Percentiles rank a stretch among this genome's conserved stretches.
phyloP scores from a whole-genome alignment of 1,139 yeast genomes.

The Zygosaccharomyces sapae region DNA sequence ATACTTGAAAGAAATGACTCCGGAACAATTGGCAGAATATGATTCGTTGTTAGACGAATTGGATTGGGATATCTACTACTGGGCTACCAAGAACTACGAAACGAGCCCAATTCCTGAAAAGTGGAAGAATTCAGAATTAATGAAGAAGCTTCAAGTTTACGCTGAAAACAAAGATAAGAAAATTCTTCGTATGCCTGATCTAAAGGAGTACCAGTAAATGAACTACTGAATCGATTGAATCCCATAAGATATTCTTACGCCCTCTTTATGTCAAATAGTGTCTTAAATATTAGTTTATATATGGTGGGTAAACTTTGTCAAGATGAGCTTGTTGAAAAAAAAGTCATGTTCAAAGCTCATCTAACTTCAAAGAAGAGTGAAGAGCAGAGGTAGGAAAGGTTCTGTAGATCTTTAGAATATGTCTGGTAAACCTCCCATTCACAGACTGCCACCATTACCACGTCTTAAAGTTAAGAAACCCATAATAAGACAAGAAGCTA shows the following conservation, averaged over 20 bases:
- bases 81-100: conserved; percentile 85
- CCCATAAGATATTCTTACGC: not conserved
- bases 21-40: conserved; percentile 75
- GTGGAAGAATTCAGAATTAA: conserved; percentile 68
- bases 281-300: not conserved
- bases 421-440: conserved; percentile 33
- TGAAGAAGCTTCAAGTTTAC: conserved; percentile 64
- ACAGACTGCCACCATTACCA: conserved; percentile 68
- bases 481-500: conserved; percentile 50
- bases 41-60: conserved; percentile 83
- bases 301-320: conserved; percentile 1
- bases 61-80: conserved; percentile 97
- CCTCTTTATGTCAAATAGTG: not conserved
- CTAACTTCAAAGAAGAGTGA: not conserved
- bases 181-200: conserved; percentile 81
- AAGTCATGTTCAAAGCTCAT: not conserved
- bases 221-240: not conserved
- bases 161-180: conserved; percentile 70
- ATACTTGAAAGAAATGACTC: conserved; percentile 54
- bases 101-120: conserved; percentile 81
- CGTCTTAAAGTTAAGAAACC: conserved; percentile 69
- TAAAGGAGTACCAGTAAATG: conserved; percentile 34
- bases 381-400: not conserved
- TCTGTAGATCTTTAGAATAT: conserved; percentile 10
- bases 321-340: not conserved